phyloP scores from a whole-genome alignment of 2,329 filamentous ascomycete species.

The Sphaerulina vaccinii region DNA sequence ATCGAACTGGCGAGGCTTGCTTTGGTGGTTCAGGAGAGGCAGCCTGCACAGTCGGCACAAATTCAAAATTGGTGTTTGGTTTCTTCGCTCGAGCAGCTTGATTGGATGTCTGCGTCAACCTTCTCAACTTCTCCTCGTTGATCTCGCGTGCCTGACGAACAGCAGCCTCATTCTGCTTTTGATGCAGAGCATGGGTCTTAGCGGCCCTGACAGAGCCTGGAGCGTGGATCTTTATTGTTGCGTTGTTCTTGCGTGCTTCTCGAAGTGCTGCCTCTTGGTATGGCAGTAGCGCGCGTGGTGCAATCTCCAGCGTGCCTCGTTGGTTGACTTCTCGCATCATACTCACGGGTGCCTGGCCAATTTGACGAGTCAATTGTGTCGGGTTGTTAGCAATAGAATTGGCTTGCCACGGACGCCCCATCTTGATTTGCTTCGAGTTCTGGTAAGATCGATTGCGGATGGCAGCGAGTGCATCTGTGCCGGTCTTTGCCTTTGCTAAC shows the following conservation, averaged over 20 bases:
- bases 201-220: constrained; percentile 7
- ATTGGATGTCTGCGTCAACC: constrained; percentile 18
- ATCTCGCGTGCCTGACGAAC: constrained; percentile 18
- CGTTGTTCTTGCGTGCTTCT: constrained; percentile 15
- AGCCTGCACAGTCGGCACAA: constrained; percentile 1
- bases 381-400: neutral
- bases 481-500: constrained; percentile 16
- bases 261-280: constrained; percentile 20
- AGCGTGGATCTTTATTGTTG: constrained; percentile 16
- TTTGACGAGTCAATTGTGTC: constrained; percentile 20
- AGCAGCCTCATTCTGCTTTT: constrained; percentile 17
- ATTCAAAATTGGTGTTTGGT: constrained; percentile 17
- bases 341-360: constrained; percentile 20
- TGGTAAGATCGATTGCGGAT: constrained; percentile 25
- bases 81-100: constrained; percentile 4
- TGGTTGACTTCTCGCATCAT: constrained; percentile 22
- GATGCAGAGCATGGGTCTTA: constrained; percentile 12
- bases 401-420: constrained; percentile 17
- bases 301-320: constrained; percentile 15
- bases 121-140: constrained; percentile 23
- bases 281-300: constrained; percentile 24
- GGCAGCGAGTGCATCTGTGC: constrained; percentile 24
- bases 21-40: constrained; percentile 14
- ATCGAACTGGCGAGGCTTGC: constrained; percentile 1
- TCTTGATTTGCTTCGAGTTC: constrained; percentile 17